Evolutionary conservation across 2,329 filamentous ascomycete genomes (phyloP).

Genomic region (Monosporascus cannonballus): DNA sequence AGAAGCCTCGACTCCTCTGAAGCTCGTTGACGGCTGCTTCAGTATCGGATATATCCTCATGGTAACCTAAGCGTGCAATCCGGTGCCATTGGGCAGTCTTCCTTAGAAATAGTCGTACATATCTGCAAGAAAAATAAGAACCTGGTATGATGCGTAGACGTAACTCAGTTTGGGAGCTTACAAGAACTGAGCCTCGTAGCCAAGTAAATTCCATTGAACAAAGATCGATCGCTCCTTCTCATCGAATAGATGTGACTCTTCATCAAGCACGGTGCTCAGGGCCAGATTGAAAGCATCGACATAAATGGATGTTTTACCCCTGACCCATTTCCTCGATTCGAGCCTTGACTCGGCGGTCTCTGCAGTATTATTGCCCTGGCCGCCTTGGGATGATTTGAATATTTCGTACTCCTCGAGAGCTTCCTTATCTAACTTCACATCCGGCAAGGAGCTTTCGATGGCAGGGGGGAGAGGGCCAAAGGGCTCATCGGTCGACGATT

Average conservation of each 20-base stretch:
- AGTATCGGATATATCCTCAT: conserved; percentile 75
- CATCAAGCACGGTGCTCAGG: conserved; percentile 79
- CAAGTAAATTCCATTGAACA: conserved; percentile 62
- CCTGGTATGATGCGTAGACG: neutral
- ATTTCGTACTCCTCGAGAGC: conserved; percentile 77
- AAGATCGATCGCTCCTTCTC: conserved; percentile 74
- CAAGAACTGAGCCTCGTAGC: conserved; percentile 87
- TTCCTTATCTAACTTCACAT: conserved; percentile 58
- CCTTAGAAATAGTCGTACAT: conserved; percentile 85
- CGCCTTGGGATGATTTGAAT: conserved; percentile 52
- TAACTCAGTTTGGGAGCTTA: conserved; percentile 37
- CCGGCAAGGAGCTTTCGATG: conserved; percentile 65
- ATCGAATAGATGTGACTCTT: conserved; percentile 85
- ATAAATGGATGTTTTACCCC: conserved; percentile 83
- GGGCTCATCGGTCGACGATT: conserved; percentile 22
- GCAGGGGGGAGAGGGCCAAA: conserved; percentile 45
- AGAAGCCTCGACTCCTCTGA: conserved; percentile 52
- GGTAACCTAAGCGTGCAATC: conserved; percentile 68
- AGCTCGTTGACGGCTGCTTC: conserved; percentile 58
- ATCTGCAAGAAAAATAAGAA: conserved; percentile 44
- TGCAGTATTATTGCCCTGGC: conserved; percentile 39
- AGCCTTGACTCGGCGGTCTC: conserved; percentile 34
- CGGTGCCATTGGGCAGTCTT: conserved; percentile 93
- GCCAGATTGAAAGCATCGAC: conserved; percentile 96
- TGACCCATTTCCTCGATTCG: conserved; percentile 54